Conservation (phyloP, 1,284 basidiomycete species). For the Trichosporon sp. region DNA sequence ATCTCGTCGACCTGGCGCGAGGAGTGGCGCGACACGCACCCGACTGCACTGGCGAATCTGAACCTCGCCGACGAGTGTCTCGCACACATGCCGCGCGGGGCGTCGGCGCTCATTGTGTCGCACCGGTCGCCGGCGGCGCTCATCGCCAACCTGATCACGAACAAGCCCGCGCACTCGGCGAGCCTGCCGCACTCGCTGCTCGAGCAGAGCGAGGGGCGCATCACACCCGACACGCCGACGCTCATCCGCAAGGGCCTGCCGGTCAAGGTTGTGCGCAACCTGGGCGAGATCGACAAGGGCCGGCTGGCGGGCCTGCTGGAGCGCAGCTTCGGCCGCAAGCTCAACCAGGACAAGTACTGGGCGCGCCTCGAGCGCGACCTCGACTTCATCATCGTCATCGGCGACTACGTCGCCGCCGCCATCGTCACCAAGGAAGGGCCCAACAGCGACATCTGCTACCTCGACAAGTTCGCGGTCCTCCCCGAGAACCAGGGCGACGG, state of each 20-base stretch:
- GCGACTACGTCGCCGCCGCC: slow-evolving; percentile 93
- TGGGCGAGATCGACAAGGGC: slow-evolving; percentile 63
- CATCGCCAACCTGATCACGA: slow-evolving; percentile 96
- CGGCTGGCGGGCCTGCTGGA: slow-evolving; percentile 81
- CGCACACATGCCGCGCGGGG: slow-evolving; percentile 84
- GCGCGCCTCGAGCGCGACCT: slow-evolving; percentile 66
- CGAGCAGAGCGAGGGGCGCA: slow-evolving; percentile 67
- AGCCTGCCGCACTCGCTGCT: slow-evolving; percentile 89
- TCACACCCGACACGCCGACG: slow-evolving; percentile 88
- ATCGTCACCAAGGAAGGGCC: slow-evolving; percentile 79
- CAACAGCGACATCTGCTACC: slow-evolving; percentile 65
- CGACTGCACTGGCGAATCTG: slow-evolving; percentile 82
- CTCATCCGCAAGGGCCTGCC: slow-evolving; percentile 83
- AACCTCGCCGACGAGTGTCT: slow-evolving; percentile 83
- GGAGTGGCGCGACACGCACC: slow-evolving; percentile 73
- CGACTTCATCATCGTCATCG: slow-evolving; percentile 91
- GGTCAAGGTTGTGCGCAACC: slow-evolving; percentile 67
- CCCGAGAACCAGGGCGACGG: slow-evolving; percentile 95
- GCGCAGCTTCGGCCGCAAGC: slow-evolving; percentile 71
- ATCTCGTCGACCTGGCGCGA: slow-evolving; percentile 80
- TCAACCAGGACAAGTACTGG: slow-evolving; percentile 75
- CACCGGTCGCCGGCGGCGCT: slow-evolving; percentile 93
- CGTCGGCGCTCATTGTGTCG: slow-evolving; percentile 92
- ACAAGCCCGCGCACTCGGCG: slow-evolving; percentile 93
- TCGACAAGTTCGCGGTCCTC: slow-evolving; percentile 98